phyloP scores from a whole-genome alignment of 2,329 filamentous ascomycete genomes.

The Penicillium oxalicum region DNA sequence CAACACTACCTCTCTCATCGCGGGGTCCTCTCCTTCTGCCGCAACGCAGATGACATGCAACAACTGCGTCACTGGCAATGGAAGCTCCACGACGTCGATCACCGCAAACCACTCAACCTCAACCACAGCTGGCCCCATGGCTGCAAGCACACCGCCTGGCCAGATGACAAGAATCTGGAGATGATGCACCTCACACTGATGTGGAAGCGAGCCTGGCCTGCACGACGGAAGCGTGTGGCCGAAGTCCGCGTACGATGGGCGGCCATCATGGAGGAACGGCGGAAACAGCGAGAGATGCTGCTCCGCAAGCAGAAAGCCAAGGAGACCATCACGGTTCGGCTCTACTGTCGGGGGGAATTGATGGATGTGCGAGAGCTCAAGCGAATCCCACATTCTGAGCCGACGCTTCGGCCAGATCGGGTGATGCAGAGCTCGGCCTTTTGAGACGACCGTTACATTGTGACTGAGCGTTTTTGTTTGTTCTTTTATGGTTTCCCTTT shows the following conservation, averaged over 20 bases:
- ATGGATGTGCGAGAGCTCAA: conserved; percentile 11
- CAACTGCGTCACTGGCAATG: conserved; percentile 25
- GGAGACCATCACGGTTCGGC: conserved; percentile 8
- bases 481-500: neutral
- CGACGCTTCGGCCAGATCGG: conserved; percentile 2
- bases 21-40: conserved; percentile 25
- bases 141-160: conserved; percentile 7
- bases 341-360: conserved; percentile 15
- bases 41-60: conserved; percentile 23
- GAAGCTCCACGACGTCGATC: conserved; percentile 8
- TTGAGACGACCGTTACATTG: neutral
- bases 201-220: conserved; percentile 10
- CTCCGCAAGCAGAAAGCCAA: conserved; percentile 2
- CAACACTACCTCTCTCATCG: conserved; percentile 24
- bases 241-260: conserved; percentile 13
- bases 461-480: neutral
- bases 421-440: conserved; percentile 6
- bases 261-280: conserved; percentile 15
- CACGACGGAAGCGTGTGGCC: conserved; percentile 5
- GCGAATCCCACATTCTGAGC: conserved; percentile 2
- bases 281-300: conserved; percentile 8
- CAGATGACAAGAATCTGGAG: conserved; percentile 8
- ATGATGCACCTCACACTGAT: conserved; percentile 11
- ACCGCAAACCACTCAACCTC: neutral
- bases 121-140: neutral